Conservation (phyloP, 148 eudicot genomes). For the Rhododendron griersonianum region DNA sequence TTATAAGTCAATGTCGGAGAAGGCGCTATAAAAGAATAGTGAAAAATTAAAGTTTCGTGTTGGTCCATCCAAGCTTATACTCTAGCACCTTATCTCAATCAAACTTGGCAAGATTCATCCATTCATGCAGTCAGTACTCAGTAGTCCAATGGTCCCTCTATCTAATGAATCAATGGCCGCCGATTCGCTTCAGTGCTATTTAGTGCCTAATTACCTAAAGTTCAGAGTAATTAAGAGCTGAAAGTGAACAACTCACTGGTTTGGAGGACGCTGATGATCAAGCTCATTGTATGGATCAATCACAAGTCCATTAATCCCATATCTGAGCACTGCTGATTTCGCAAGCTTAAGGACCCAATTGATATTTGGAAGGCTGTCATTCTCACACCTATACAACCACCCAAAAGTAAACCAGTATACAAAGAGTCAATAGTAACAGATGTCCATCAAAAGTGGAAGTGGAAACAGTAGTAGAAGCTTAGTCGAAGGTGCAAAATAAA, state of each 20-base stretch:
- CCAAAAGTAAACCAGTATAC: background rate
- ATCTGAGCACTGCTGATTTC: slow-evolving; percentile 84
- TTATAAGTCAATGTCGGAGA: background rate
- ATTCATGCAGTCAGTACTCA: too few species aligned
- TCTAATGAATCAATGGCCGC: too few species aligned
- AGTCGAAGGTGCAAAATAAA: background rate
- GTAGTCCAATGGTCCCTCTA: too few species aligned
- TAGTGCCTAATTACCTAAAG: background rate
- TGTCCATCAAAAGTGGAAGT: background rate
- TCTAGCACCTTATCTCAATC: too few species aligned
- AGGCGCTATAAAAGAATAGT: background rate
- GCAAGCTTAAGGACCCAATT: slow-evolving; percentile 91
- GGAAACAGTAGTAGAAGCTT: background rate
- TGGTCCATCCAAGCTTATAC: background rate
- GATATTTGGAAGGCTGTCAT: slow-evolving; percentile 83
- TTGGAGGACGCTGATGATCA: slow-evolving; percentile 82
- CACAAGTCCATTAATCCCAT: slow-evolving; percentile 91
- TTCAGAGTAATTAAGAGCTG: background rate
- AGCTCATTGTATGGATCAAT: slow-evolving; percentile 99
- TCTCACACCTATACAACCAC: slow-evolving; percentile 62
- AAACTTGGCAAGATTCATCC: too few species aligned
- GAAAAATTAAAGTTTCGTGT: background rate
- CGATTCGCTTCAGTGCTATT: too few species aligned
- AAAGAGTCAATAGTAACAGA: background rate
- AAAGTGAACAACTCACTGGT: slow-evolving; percentile 43